Percentiles rank a stretch among this genome's conserved stretches.
These are phyloP conservation scores for Apiospora marii DNA, from an alignment of 2,329 filamentous ascomycete species.

Conservation along the genomic window DNA sequence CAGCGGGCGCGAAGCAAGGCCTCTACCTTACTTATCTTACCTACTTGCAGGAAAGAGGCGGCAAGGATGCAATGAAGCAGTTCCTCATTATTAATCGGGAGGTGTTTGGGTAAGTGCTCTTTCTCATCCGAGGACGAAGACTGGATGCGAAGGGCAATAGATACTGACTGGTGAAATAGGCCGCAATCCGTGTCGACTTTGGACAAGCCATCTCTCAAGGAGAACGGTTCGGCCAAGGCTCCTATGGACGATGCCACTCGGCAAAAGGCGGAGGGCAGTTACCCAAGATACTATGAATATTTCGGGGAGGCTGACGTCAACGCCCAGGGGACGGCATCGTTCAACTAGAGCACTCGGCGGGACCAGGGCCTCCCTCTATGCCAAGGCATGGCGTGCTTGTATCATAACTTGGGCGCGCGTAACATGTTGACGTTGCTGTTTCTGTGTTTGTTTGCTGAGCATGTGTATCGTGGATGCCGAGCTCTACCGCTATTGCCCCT, in stretches of 20 bases:
- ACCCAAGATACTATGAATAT: conserved; percentile 61
- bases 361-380: neutral
- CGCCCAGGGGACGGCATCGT: conserved; percentile 59
- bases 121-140: conserved; percentile 2
- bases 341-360: conserved; percentile 49
- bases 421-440: neutral
- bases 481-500: neutral
- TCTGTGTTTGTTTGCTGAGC: neutral
- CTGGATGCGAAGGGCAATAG: conserved; percentile 26
- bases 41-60: conserved; percentile 84
- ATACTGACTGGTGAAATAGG: conserved; percentile 40
- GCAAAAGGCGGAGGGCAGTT: conserved; percentile 59
- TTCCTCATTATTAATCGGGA: conserved; percentile 85
- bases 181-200: conserved; percentile 55
- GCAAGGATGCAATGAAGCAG: conserved; percentile 84
- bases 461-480: neutral
- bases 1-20: conserved; percentile 72
- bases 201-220: conserved; percentile 50
- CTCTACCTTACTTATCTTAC: conserved; percentile 80
- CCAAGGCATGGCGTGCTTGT: neutral
- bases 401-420: neutral
- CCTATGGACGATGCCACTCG: conserved; percentile 61
- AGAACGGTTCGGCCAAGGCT: conserved; percentile 51
- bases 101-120: conserved; percentile 77
- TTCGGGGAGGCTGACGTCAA: conserved; percentile 55